These are phyloP conservation scores for Paecilomyces formosus DNA, from an alignment of 2,329 filamentous ascomycete genomes.

Conservation along the genomic window DNA sequence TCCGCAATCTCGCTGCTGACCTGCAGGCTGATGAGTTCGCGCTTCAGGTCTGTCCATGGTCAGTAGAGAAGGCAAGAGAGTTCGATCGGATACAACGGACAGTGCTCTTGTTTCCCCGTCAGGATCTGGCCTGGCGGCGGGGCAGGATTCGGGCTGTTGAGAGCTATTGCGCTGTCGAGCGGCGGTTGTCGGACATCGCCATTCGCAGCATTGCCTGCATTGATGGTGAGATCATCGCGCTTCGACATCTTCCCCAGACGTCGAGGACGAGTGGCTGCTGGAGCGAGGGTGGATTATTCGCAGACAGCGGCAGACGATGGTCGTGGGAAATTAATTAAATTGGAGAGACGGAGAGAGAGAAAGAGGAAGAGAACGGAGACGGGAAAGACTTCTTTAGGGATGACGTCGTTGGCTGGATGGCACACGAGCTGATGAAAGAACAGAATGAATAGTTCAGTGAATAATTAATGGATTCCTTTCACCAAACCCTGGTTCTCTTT, in stretches of 20 bases:
- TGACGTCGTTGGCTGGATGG: neutral
- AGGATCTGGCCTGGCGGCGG: conserved; percentile 56
- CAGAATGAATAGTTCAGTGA: too few relatives aligned
- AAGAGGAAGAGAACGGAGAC: neutral
- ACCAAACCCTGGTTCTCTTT: neutral
- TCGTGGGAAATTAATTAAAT: neutral
- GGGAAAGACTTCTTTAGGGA: neutral
- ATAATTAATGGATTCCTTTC: neutral
- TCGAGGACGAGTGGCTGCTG: neutral
- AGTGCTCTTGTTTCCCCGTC: conserved; percentile 97
- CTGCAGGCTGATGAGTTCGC: conserved; percentile 86
- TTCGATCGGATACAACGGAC: conserved; percentile 42
- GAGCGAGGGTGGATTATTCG: neutral
- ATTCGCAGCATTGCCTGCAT: neutral
- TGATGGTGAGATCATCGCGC: neutral
- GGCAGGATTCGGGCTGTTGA: conserved; percentile 10
- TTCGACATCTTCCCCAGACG: neutral
- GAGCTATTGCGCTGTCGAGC: neutral
- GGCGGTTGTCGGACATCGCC: neutral
- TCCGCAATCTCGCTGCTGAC: conserved; percentile 85
- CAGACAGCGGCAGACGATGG: neutral
- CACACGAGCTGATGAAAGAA: neutral
- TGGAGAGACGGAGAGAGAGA: too few relatives aligned
- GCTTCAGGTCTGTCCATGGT: conserved; percentile 68
- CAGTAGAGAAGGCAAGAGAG: conserved; percentile 3